Evolutionary conservation across 139 green algal species (phyloP), one percentile per base, ranked within the genome.

Genomic region (Coelastrella sp.): DNA sequence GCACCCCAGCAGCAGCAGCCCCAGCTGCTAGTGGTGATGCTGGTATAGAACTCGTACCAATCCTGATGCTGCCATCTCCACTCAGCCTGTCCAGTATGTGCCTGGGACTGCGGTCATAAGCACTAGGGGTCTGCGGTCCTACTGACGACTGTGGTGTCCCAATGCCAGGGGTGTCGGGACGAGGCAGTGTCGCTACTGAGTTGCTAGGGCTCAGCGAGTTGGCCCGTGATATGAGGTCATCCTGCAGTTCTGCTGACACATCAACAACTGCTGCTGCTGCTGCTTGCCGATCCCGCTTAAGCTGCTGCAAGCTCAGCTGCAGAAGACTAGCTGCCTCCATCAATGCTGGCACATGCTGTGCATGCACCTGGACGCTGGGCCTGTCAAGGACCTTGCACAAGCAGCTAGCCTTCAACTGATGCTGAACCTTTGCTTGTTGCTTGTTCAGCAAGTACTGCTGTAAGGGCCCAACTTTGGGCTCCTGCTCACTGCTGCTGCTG

Each of bases 371-470:
- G 16, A 86, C 57, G 59, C 60, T 64, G 3, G 57, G 23, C 73
- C 60, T 20, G 2, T 90, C 22, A 13, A 77, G 11, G 4, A 90
- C 10, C 58, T 74, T 61, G 77, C 77, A 86, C 5, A 10, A 64
- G 77, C 64, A 85, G 19, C 23, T 68, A 5, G 10, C 64, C 61
- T 86, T 78, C 5, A 86, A 17, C 75, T 90, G 86, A 14, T 90
- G 86, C 86, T 83, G 59, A 8, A 17, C 11, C 16, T 59, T 10
- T 47, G 23, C 32, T 73, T 89, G 83, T 66, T 65, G 83, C 61
- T 83, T 56, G 14, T 81, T 65, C 17, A 56, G 60, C 47, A 22
- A 74, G 17, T 61, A 19, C 11, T 68, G 59, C 73, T 90, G 81
- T 58, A 64, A 83, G 10, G 11, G 80, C n/a, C 81, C 64, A 7